Percentiles rank a stretch among this genome's conserved stretches.
These are phyloP conservation scores for Penicillium crystallinum DNA, from an alignment of 495 filamentous ascomycete species.

Conservation along the genomic window DNA sequence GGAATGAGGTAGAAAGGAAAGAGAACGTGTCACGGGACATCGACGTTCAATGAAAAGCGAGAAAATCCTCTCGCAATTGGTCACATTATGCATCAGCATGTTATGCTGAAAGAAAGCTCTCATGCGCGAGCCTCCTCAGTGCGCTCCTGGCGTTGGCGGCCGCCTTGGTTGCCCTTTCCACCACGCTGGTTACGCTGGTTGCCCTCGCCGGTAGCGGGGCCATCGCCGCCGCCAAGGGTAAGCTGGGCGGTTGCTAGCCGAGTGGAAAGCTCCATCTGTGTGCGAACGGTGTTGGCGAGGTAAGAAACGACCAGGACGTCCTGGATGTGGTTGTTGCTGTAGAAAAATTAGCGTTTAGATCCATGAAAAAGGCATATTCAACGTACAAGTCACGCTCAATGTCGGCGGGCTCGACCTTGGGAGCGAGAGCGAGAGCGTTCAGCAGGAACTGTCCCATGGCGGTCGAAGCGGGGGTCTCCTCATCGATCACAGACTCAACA, in stretches of 20 bases:
- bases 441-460: slow-evolving; percentile 92
- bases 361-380: neutral
- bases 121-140: slow-evolving; percentile 43
- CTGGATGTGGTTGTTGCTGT: slow-evolving; percentile 95
- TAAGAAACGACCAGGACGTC: slow-evolving; percentile 96
- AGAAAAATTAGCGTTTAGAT: slow-evolving; percentile 38
- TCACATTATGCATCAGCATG: slow-evolving; percentile 26
- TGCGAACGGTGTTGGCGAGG: slow-evolving; percentile 96
- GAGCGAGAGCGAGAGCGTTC: slow-evolving; percentile 83
- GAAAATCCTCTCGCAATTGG: slow-evolving; percentile 13
- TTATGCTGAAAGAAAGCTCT: slow-evolving; percentile 9
- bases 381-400: slow-evolving; percentile 89
- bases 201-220: slow-evolving; percentile 30
- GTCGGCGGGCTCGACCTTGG: slow-evolving; percentile 83
- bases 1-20: slow-evolving; percentile 5
- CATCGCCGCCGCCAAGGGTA: slow-evolving; percentile 53
- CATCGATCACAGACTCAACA: slow-evolving; percentile 74
- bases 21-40: slow-evolving; percentile 14
- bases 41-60: slow-evolving; percentile 8
- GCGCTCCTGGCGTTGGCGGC: slow-evolving; percentile 41
- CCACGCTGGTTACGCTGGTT: slow-evolving; percentile 40
- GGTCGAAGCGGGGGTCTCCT: slow-evolving; percentile 64
- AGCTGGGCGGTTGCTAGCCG: slow-evolving; percentile 81
- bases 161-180: slow-evolving; percentile 42
- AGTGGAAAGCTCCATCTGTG: slow-evolving; percentile 97